These are phyloP conservation scores for Blastocystis sp. DNA, from an alignment of 352 stramenopile species.

Conservation along the genomic window DNA sequence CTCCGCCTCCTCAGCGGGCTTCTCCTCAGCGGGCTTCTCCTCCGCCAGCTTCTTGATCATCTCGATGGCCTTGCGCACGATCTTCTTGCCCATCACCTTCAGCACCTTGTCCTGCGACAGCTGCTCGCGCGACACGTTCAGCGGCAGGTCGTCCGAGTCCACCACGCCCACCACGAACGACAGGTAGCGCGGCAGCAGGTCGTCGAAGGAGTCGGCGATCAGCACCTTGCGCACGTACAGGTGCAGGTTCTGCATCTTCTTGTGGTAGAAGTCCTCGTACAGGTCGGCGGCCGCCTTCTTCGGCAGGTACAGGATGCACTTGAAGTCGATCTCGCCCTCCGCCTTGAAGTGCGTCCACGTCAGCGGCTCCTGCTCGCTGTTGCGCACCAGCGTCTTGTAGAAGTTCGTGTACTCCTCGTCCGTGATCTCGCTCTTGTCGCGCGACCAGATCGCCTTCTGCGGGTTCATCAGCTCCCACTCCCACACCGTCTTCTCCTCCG, in stretches of 20 bases:
- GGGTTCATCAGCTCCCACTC: slow-evolving; percentile 93
- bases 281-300: slow-evolving; percentile 80
- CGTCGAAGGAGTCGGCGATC: slow-evolving; percentile 94
- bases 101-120: slow-evolving; percentile 98
- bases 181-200: slow-evolving; percentile 95
- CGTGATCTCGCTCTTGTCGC: slow-evolving; percentile 88
- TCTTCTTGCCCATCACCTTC: slow-evolving; percentile 98
- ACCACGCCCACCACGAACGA: slow-evolving; percentile 85
- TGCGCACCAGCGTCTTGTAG: slow-evolving; percentile 87
- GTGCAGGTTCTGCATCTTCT: slow-evolving; percentile 84
- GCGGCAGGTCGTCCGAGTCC: too few relatives aligned
- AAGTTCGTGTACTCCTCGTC: slow-evolving; percentile 98
- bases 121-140: slow-evolving; percentile 90
- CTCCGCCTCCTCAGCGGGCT: slow-evolving; percentile 73
- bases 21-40: slow-evolving; percentile 71
- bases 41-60: slow-evolving; percentile 90
- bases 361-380: slow-evolving; percentile 79
- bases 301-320: slow-evolving; percentile 95
- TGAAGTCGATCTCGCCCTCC: slow-evolving; percentile 99
- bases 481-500: slow-evolving; percentile 87
- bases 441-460: slow-evolving; percentile 94
- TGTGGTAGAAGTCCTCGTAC: slow-evolving; percentile 85
- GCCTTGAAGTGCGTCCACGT: slow-evolving; percentile 99
- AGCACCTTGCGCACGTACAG: slow-evolving; percentile 98
- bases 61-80: slow-evolving; percentile 97